These are phyloP conservation scores for Sarocladium oryzae DNA, from an alignment of 2,329 filamentous ascomycete species.

Conservation along the genomic window DNA sequence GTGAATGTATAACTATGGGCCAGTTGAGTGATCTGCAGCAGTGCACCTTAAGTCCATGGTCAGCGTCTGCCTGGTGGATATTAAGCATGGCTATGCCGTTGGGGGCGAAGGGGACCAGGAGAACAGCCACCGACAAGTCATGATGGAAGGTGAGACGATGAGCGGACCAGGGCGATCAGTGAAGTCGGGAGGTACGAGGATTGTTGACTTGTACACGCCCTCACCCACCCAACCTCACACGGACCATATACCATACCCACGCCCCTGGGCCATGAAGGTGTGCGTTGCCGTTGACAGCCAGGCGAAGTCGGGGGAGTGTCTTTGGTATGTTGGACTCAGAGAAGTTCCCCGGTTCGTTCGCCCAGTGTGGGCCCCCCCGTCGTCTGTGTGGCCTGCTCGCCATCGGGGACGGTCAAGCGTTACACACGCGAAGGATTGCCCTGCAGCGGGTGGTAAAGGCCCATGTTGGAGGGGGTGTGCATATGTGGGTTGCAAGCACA, in stretches of 20 bases:
- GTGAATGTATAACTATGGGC: constrained; percentile 6
- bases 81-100: constrained; percentile 9
- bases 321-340: background rate
- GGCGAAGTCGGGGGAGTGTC: background rate
- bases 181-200: background rate
- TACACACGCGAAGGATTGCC: constrained; percentile 9
- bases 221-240: background rate
- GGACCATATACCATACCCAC: background rate
- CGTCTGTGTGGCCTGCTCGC: constrained; percentile 4
- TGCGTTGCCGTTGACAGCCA: constrained; percentile 5
- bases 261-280: constrained; percentile 4
- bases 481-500: background rate
- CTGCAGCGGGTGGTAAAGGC: constrained; percentile 4
- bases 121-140: constrained; percentile 7
- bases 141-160: constrained; percentile 8
- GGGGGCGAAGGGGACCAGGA: constrained; percentile 7
- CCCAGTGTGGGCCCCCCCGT: background rate
- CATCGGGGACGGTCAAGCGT: constrained; percentile 4
- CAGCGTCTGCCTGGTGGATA: constrained; percentile 9
- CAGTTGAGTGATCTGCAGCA: constrained; percentile 10
- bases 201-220: constrained; percentile 5
- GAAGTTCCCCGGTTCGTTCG: background rate
- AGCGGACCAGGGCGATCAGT: constrained; percentile 4
- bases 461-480: background rate
- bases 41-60: background rate